Evolutionary conservation across 257 asterid genomes (phyloP).

Genomic region (Rubia yunnanensis): DNA sequence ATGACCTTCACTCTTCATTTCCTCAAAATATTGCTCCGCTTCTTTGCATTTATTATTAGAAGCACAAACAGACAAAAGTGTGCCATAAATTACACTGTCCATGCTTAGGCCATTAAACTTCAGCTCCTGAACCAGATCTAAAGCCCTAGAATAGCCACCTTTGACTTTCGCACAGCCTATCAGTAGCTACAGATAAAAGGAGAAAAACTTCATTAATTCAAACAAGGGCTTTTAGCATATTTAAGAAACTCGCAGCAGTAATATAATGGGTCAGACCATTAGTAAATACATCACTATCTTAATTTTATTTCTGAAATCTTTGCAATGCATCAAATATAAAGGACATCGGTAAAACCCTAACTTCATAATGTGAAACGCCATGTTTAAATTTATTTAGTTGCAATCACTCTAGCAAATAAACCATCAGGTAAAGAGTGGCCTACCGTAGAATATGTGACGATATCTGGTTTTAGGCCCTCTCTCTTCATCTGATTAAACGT

Average conservation of each 20-base stretch:
- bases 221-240: background rate
- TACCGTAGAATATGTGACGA: constrained; percentile 89
- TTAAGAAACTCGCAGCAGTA: background rate
- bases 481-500: constrained; percentile 79
- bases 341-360: no score
- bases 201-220: background rate
- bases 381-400: background rate
- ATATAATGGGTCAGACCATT: background rate
- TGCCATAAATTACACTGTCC: constrained; percentile 80
- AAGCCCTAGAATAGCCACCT: constrained; percentile 69
- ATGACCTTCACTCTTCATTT: constrained; percentile 87
- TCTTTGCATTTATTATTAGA: constrained; percentile 62
- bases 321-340: background rate
- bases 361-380: background rate
- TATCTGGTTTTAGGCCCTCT: constrained; percentile 82
- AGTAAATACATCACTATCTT: background rate
- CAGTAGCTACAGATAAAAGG: constrained; percentile 56
- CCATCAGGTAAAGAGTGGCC: constrained; percentile 18
- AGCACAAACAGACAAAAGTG: constrained; percentile 89
- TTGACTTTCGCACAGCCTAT: constrained; percentile 72
- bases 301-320: background rate
- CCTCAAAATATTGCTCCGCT: constrained; percentile 74
- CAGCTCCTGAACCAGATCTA: constrained; percentile 75
- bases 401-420: background rate
- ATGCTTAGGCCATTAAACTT: constrained; percentile 52